A percentile compares a stretch with the other conserved stretches of the same genome.
Conservation (phyloP, 2,329 filamentous ascomycete genomes). For the Beauveria varroae region DNA sequence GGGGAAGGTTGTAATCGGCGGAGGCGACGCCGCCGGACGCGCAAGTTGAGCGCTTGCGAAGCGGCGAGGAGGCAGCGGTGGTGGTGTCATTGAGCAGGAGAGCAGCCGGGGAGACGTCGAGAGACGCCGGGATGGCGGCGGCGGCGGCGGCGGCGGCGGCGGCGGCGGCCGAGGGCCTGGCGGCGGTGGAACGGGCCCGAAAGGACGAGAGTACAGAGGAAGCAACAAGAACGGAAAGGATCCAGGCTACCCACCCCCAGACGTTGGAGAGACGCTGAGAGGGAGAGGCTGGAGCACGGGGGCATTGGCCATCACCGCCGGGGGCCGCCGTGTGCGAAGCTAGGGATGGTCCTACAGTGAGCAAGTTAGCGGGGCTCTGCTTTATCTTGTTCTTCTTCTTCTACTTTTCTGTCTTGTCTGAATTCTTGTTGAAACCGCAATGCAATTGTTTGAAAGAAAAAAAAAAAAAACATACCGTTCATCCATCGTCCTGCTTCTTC, state of each 20-base stretch:
- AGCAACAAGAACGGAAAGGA: constrained; percentile 33
- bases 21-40: constrained; percentile 21
- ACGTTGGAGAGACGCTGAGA: constrained; percentile 24
- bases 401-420: too few species aligned
- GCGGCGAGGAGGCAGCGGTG: constrained; percentile 12
- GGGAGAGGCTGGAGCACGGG: constrained; percentile 24
- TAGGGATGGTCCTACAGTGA: constrained; percentile 22
- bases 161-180: background rate
- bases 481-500: constrained; percentile 24
- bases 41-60: constrained; percentile 23
- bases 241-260: constrained; percentile 35
- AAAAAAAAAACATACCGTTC: constrained; percentile 18
- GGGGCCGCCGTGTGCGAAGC: constrained; percentile 21
- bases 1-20: constrained; percentile 45
- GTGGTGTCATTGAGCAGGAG: background rate
- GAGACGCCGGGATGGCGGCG: background rate
- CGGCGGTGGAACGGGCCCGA: constrained; percentile 5
- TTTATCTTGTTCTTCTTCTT: background rate
- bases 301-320: constrained; percentile 35
- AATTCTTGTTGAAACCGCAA: too few species aligned
- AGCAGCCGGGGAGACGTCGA: constrained; percentile 3
- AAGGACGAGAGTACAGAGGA: constrained; percentile 23
- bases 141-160: background rate
- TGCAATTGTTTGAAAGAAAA: background rate
- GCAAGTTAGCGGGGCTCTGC: background rate